phyloP scores from a whole-genome alignment of 306 rosid genomes.

The Sophora flavescens region DNA sequence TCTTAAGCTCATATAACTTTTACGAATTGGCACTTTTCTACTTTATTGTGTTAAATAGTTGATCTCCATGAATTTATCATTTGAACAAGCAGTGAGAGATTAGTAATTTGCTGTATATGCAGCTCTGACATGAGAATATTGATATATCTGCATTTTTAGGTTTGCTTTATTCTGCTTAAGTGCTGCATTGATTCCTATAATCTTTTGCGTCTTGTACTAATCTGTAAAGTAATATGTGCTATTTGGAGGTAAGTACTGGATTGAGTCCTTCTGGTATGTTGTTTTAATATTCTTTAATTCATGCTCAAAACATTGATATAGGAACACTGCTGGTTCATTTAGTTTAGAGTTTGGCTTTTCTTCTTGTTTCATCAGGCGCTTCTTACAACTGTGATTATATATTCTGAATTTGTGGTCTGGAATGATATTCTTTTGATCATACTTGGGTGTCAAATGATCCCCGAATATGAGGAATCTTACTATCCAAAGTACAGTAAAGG shows the following conservation, averaged over 20 bases:
- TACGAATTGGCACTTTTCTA: not conserved
- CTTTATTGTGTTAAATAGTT: not conserved
- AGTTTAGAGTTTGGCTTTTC: not conserved
- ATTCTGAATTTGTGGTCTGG: not conserved
- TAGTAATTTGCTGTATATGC: not conserved
- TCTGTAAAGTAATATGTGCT: not conserved
- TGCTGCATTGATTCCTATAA: not conserved
- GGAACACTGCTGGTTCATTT: not conserved
- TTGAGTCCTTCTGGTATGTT: not conserved
- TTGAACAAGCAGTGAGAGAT: not conserved
- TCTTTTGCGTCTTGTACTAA: conserved; percentile 5
- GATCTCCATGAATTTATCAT: conserved; percentile 5
- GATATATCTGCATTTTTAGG: conserved; percentile 16
- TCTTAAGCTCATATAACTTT: not conserved
- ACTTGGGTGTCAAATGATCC: not conserved
- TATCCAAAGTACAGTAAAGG: not conserved
- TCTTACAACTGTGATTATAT: not conserved
- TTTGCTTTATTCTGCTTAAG: not conserved
- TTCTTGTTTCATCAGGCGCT: not conserved
- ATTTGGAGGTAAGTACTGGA: not conserved
- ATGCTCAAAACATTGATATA: not conserved
- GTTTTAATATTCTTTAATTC: not conserved
- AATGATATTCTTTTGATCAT: not conserved
- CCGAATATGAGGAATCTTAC: not conserved
- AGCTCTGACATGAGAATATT: not conserved